These are phyloP conservation scores for Borealophlyctis nickersoniae DNA, from an alignment of 192 early-diverging fungal species.

Conservation along the genomic window DNA sequence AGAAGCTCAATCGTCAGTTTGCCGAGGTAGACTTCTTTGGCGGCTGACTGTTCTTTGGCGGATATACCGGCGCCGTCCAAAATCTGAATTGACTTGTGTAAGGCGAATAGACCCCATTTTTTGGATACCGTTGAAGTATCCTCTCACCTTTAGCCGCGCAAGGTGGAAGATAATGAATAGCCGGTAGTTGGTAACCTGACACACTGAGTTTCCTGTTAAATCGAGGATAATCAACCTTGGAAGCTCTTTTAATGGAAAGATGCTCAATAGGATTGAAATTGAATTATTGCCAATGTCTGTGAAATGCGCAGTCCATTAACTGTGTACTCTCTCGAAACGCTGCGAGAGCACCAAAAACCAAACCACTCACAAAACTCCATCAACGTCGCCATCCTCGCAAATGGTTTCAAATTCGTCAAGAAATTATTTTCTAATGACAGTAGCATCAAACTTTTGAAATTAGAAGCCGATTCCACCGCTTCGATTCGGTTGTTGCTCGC, in stretches of 20 bases:
- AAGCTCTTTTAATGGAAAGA: conserved; percentile 58
- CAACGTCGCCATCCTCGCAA: conserved; percentile 45
- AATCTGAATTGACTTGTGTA: conserved; percentile 42
- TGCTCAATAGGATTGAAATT: conserved; percentile 47
- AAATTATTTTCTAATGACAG: conserved; percentile 54
- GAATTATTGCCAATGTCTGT: conserved; percentile 57
- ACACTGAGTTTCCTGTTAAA: conserved; percentile 59
- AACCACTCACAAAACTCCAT: conserved; percentile 58
- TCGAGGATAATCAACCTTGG: conserved; percentile 57
- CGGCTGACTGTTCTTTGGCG: conserved; percentile 45
- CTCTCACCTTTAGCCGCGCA: conserved; percentile 45
- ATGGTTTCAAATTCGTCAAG: conserved; percentile 40
- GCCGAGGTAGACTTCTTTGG: conserved; percentile 56
- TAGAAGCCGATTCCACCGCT: conserved; percentile 33
- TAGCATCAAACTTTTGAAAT: conserved; percentile 48
- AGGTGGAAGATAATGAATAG: conserved; percentile 61
- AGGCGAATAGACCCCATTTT: no score
- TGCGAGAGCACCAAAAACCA: neutral
- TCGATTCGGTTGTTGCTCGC: conserved; percentile 50
- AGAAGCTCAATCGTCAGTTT: conserved; percentile 59
- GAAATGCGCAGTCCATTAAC: conserved; percentile 17
- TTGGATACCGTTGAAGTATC: neutral
- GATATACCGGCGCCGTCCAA: conserved; percentile 55
- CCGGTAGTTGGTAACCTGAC: conserved; percentile 46
- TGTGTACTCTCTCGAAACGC: conserved; percentile 9